Evolutionary conservation across 148 eudicot species (phyloP), one percentile per base, ranked within the genome.

Genomic region (Silene latifolia): DNA sequence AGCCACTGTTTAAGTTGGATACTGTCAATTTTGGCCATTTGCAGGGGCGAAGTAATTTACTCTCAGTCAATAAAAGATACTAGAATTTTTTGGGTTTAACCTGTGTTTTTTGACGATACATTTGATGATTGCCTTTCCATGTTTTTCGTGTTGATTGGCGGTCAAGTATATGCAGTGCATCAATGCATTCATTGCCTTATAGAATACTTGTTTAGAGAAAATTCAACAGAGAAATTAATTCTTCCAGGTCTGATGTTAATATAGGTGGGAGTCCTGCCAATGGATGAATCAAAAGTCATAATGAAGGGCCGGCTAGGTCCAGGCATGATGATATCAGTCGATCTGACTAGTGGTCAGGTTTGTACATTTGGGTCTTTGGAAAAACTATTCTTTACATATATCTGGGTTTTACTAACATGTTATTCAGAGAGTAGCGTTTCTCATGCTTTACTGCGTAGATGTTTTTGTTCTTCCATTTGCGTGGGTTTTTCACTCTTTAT

Each of bases 281-380:
- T 89, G 87, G 98, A 95, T 86, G 97, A 95, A 75, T 95, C 98
- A 60, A 92, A 95, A 80, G 85, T 95, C 74, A 86, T 79, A 73
- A 92, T 90, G 97, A 95, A 95, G 86, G 98, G 98, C 74, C 98
- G 98, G 25, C 86, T 95, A 77, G 98, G 98, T 83, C 98, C 98
- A 68, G 98, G 98, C 80, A 95, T 95, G 98, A 95, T 95, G 98
- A 95, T 95, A 74, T 19, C 96, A 60, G 98, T 84, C 79, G 93
- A 95, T 85, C 86, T 95, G 73, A 72, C 48, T n/a, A 88, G 81
- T 83, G 98, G 98, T 63, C 98, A 95, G 98, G 98, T 95, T 71
- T 81, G 90, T 88, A 35, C 71, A 35, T 21, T 42, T 59, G 14
- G 15, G 25, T 23, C 11, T 42, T 63, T n/a, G 57, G 58, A n/a